These are phyloP conservation scores for Malus hybrid DNA, from an alignment of 331 rosid genomes.

Conservation along the genomic window DNA sequence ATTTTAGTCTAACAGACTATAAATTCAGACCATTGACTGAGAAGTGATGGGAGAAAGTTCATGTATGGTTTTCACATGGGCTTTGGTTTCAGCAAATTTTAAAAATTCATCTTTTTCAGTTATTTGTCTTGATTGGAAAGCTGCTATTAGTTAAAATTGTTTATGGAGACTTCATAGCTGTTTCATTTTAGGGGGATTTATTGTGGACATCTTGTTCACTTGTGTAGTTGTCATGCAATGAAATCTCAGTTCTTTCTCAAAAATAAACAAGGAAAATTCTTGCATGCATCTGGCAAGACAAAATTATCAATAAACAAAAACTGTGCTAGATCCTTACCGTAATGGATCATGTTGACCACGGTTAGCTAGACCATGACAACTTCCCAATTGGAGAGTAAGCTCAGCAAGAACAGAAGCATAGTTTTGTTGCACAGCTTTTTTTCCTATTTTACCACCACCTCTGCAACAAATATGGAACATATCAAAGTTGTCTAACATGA, in stretches of 20 bases:
- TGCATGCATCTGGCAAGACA: background rate
- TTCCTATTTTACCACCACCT: conserved; percentile 98
- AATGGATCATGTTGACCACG: conserved; percentile 74
- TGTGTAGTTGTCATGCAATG: too few species aligned
- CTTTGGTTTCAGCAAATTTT: too few species aligned
- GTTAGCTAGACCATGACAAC: conserved; percentile 75
- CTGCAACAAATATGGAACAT: conserved; percentile 41
- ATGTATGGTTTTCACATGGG: too few species aligned
- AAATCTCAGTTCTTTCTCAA: too few species aligned
- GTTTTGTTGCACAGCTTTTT: conserved; percentile 80
- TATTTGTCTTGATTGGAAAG: too few species aligned
- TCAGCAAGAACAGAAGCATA: conserved; percentile 95
- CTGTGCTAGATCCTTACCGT: conserved; percentile 38
- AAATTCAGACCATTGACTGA: background rate
- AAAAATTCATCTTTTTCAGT: too few species aligned
- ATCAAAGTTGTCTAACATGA: conserved; percentile 11
- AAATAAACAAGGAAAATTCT: too few species aligned
- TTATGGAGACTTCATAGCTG: too few species aligned
- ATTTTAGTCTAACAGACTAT: background rate
- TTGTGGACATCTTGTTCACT: too few species aligned
- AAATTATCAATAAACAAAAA: background rate
- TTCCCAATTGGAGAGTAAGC: conserved; percentile 84
- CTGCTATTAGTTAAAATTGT: too few species aligned
- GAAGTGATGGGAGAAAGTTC: background rate
- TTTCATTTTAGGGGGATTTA: too few species aligned